Evolutionary conservation across 73 alveolate species (phyloP).

Genomic region (Durusdinium trenchii): DNA sequence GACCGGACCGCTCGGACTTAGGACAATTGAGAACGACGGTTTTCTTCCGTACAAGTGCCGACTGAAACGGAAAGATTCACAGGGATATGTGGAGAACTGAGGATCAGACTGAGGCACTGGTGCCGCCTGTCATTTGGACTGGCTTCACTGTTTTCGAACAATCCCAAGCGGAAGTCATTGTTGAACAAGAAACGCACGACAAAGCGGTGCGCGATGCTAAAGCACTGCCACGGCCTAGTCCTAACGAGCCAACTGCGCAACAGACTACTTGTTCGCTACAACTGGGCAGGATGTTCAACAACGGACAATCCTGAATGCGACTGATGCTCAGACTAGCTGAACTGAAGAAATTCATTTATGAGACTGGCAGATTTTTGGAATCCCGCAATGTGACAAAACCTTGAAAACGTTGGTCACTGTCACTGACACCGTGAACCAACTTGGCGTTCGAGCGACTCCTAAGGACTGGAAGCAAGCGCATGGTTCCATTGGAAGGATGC

Average conservation of each 20-base stretch:
- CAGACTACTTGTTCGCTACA: too few relatives aligned
- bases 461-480: conserved; percentile 36
- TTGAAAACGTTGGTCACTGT: too few relatives aligned
- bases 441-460: neutral
- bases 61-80: neutral
- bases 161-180: neutral
- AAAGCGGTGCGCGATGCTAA: neutral
- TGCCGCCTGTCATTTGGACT: neutral
- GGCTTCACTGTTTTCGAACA: neutral
- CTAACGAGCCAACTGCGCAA: too few relatives aligned
- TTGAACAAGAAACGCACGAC: conserved; percentile 26
- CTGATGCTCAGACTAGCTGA: too few relatives aligned
- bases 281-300: too few relatives aligned
- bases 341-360: too few relatives aligned
- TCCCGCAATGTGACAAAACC: too few relatives aligned
- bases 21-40: neutral
- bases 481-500: conserved; percentile 11
- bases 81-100: neutral
- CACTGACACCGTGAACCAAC: too few relatives aligned
- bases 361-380: too few relatives aligned
- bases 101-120: neutral
- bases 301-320: too few relatives aligned
- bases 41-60: neutral
- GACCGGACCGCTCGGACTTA: neutral
- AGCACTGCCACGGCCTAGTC: neutral